Conservation (phyloP, 192 early-diverging fungal genomes). For the Rhizophagus clarus region DNA sequence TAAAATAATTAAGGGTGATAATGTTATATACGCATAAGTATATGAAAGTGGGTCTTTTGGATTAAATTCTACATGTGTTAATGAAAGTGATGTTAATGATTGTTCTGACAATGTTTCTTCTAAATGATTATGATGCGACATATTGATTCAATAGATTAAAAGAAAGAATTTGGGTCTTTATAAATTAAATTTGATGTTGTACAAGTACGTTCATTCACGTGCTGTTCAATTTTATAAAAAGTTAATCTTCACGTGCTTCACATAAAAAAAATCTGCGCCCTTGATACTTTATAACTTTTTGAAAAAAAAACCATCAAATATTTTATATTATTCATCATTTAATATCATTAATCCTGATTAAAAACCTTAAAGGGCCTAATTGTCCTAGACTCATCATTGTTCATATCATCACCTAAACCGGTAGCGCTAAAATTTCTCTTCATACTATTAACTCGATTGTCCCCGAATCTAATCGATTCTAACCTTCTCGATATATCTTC, state of each 20-base stretch:
- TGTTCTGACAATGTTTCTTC: slow-evolving; percentile 39
- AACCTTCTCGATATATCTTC: background rate
- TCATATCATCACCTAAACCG: background rate
- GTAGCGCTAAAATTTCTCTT: background rate
- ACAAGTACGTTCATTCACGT: background rate
- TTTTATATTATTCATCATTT: no score
- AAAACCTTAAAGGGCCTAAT: no score
- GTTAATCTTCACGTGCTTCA: background rate
- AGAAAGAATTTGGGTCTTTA: background rate
- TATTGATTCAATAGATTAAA: background rate
- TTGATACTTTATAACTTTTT: background rate
- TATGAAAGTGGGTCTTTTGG: slow-evolving; percentile 58
- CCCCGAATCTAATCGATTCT: background rate
- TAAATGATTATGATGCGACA: background rate
- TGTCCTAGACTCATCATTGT: background rate
- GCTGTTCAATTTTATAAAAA: no score
- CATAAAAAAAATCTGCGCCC: background rate
- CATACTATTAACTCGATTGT: background rate
- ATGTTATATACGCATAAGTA: slow-evolving; percentile 60
- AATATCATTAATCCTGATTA: no score
- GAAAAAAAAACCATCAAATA: background rate
- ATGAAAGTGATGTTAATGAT: slow-evolving; percentile 58
- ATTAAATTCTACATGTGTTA: slow-evolving; percentile 75
- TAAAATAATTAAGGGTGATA: slow-evolving; percentile 69
- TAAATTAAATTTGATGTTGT: background rate